Conservation (phyloP, 306 rosid species). For the Lathyrus aphaca region DNA sequence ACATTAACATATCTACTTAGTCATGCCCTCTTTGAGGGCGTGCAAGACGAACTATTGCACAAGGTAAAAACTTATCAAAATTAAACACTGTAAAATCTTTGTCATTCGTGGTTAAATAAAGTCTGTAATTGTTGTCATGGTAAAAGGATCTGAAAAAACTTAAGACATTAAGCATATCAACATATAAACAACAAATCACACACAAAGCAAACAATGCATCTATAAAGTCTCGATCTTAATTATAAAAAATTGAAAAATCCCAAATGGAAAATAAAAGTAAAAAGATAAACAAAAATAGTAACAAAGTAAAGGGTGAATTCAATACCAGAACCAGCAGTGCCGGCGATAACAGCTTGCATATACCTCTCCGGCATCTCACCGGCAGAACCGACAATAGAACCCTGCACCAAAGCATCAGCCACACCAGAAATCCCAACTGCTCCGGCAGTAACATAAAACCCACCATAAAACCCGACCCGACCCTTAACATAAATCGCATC, state of each 20-base stretch:
- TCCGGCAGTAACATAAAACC: constrained; percentile 65
- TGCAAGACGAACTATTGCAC: no score
- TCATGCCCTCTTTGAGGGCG: no score
- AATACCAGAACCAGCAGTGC: constrained; percentile 85
- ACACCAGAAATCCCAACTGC: constrained; percentile 58
- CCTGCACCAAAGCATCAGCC: constrained; percentile 79
- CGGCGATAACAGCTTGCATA: constrained; percentile 89
- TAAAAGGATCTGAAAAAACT: no score
- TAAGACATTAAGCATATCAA: neutral
- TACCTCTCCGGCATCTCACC: constrained; percentile 86
- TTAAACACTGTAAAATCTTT: no score
- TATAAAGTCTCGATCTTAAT: neutral
- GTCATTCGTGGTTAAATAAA: no score
- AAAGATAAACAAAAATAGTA: neutral
- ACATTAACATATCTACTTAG: neutral
- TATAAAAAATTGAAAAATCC: neutral
- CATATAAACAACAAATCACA: neutral
- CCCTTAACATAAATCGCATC: constrained; percentile 65
- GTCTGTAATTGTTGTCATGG: no score
- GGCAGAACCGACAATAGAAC: constrained; percentile 77
- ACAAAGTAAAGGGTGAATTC: neutral
- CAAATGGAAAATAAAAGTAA: no score
- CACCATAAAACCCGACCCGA: constrained; percentile 70
- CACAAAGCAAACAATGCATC: constrained; percentile 1
- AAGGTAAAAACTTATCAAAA: no score